Conservation (phyloP, 2,329 filamentous ascomycete genomes). For the Monosporascus sp. region DNA sequence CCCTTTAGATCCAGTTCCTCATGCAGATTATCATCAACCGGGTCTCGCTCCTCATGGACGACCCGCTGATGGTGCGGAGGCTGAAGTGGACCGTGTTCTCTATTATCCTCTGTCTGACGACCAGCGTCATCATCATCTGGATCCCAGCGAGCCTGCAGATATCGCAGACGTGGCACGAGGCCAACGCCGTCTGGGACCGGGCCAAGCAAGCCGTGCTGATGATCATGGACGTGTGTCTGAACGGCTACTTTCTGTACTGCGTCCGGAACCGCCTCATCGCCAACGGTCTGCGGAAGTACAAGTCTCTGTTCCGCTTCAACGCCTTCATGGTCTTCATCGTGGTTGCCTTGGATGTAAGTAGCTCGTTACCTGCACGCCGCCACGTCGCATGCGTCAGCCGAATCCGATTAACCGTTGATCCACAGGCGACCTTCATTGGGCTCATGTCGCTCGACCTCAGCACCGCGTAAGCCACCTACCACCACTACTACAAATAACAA, state of each 20-base stretch:
- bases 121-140: constrained; percentile 46
- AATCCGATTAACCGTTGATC: too few species aligned
- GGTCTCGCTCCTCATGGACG: constrained; percentile 37
- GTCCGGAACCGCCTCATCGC: constrained; percentile 38
- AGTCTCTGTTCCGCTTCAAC: constrained; percentile 38
- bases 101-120: constrained; percentile 39
- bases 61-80: constrained; percentile 25
- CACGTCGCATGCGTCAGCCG: too few species aligned
- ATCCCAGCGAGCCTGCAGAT: constrained; percentile 41
- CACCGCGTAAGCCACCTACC: constrained; percentile 27
- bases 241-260: constrained; percentile 40
- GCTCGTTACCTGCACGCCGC: not conserved
- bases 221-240: constrained; percentile 37
- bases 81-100: constrained; percentile 36
- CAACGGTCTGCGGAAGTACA: constrained; percentile 41
- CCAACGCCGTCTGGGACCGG: constrained; percentile 46
- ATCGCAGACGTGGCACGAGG: constrained; percentile 27
- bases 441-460: constrained; percentile 39
- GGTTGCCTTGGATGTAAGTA: constrained; percentile 34
- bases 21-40: constrained; percentile 48
- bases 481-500: too few species aligned
- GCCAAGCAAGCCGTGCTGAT: constrained; percentile 42
- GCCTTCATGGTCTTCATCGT: constrained; percentile 39
- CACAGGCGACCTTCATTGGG: constrained; percentile 29
- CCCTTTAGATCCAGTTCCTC: constrained; percentile 35